Evolutionary conservation across 805 yeast species (phyloP).

Genomic region (Candida michaelii): DNA sequence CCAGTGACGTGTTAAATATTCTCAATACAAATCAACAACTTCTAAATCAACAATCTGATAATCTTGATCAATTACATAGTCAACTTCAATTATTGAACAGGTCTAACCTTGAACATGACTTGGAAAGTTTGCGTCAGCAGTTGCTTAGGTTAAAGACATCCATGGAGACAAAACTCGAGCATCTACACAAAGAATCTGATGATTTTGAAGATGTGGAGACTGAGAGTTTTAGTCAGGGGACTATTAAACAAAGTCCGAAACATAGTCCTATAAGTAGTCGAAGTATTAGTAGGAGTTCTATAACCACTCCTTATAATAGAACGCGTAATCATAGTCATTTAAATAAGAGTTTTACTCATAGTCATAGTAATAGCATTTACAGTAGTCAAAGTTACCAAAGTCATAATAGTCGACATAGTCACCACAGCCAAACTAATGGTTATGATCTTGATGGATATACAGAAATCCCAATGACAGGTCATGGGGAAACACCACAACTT

Average conservation of each 20-base stretch:
- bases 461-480: background rate
- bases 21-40: background rate
- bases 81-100: background rate
- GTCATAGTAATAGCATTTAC: background rate
- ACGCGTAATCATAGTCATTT: conserved; percentile 3
- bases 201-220: background rate
- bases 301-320: too few relatives aligned
- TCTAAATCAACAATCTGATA: background rate
- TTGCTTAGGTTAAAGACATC: background rate
- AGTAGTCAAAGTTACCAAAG: too few relatives aligned
- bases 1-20: background rate
- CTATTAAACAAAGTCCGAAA: background rate
- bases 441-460: background rate
- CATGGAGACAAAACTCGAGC: background rate
- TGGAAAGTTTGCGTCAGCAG: background rate
- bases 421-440: background rate
- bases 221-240: background rate
- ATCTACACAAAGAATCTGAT: background rate
- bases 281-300: background rate
- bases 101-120: background rate
- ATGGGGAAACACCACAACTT: conserved; percentile 13
- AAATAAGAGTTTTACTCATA: background rate
- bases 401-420: too few relatives aligned
- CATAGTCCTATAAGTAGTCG: background rate
- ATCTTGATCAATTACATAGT: background rate